Base-by-base conservation (phyloP, 495 filamentous ascomycete genomes). In the Neurospora tetrasperma region DNA sequence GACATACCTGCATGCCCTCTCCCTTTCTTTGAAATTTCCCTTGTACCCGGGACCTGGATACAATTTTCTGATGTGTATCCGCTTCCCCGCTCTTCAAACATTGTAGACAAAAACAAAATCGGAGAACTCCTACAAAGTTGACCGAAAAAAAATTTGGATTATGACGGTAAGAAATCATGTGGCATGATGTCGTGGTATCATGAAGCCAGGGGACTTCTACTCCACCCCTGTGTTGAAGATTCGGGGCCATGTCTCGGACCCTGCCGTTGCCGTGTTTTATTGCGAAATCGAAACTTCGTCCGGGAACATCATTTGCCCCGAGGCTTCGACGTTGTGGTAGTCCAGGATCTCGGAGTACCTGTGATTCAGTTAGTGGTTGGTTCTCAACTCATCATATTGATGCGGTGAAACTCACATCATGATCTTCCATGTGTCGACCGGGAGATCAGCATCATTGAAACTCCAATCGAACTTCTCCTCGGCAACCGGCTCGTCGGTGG, bases 261-360 rank as follows among this genome's bases (percentile, higher is more conserved):
- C 48, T 31, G 23, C 12, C 42, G 39, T 20, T 38, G 38, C 8
- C 59, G 27, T n/a, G 12, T 72, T 78, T 77, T 76, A 84, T 79
- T 84, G 81, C 69, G 80, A 80, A 73, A 83, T 77, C 69, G 80
- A 80, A 73, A 83, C 78, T 6, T 80, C 74, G 4, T 84, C 27
- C 27, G 27, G 3, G 54, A 4, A 66, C 27, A 35, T 80, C 74
- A 82, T 80, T 72, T 77, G 74, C 23, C 73, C 80, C 12, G 71
- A 69, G 69, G 90, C 88, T 77, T 96, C 93, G 73, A 97, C 90
- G 81, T 98, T 98, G 84, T 99, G 96, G 82, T 97, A 99, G 81
- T 99, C 96, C 76, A 99, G 90, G 78, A 99, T 99, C 80, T 99
- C 96, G 72, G 94, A 97, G 86, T 99, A 99, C 96, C 96, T 98